Base-by-base conservation (phyloP, 345 rosid genomes). In the Populus tremula region DNA sequence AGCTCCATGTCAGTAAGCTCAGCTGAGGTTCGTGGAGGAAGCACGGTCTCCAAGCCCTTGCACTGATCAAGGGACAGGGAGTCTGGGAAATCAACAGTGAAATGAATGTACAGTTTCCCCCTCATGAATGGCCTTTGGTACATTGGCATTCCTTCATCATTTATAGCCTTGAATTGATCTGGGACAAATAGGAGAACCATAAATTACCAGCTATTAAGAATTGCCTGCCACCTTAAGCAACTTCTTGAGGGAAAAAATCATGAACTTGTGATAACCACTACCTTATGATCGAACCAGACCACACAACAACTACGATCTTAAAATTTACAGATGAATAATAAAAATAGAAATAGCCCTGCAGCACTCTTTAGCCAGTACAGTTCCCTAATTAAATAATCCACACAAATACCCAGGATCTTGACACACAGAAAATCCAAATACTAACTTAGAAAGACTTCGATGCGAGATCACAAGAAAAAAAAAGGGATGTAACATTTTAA, bases 81-180 rank as follows among this genome's bases (percentile, higher is more conserved):
- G 63, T 90, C 96, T 1, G 91, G 96, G 81, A 90, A 91, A 8
- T 86, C 89, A 50, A 91, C 90, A 20, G 79, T 81, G 81, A 91
- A 91, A 69, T 83, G 88, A 53, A 90, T 80, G 85, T 87, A 89
- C 33, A 91, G 80, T 74, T 86, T 87, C 8, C 96, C 96, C 82
- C 84, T 91, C 89, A 91, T 89, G 83, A 91, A 90, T 6, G 92
- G 86, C 77, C 92, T 86, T 39, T 82, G 83, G 38, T 78, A 78
- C 36, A 78, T 69, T 17, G 85, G 82, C 85, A 81, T 81, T 21
- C 84, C 84, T 38, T 81, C 84, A 49, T 81, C 84, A 33, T 81
- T 81, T 66, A 81, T 73, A 9, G 78, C 84, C 71, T 81, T 81
- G 81, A 77, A 81, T 69, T 73, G 78, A 73, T 81, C 84, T 81